A percentile compares a stretch with the other conserved stretches of the same genome.
Evolutionary conservation across 768 basidiomycete species (phyloP).

Genomic region (Podaxis sp.): DNA sequence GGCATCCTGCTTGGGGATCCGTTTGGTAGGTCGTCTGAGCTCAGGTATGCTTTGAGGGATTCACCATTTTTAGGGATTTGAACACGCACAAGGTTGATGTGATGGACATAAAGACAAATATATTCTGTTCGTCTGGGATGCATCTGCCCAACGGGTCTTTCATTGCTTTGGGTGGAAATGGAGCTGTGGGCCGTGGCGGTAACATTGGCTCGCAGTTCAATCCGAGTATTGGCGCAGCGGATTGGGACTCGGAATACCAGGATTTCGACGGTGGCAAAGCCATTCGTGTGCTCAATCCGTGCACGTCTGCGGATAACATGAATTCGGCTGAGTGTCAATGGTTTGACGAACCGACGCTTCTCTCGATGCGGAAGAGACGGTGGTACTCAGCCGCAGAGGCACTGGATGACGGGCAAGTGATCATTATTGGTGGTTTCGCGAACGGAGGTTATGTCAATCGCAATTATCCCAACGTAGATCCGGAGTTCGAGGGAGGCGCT

Average conservation of each 20-base stretch:
- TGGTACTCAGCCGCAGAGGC: constrained; percentile 83
- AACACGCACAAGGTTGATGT: constrained; percentile 52
- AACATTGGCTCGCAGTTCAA: constrained; percentile 51
- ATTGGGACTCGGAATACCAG: constrained; percentile 66
- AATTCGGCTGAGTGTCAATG: constrained; percentile 57
- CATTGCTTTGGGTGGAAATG: constrained; percentile 76
- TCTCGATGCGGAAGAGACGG: constrained; percentile 66
- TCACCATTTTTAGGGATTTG: constrained; percentile 50
- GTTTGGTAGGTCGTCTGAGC: constrained; percentile 49
- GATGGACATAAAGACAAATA: constrained; percentile 75
- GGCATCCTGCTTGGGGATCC: constrained; percentile 74
- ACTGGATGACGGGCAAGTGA: constrained; percentile 73
- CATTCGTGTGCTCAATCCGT: constrained; percentile 83
- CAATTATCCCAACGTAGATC: constrained; percentile 70
- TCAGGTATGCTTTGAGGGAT: not conserved
- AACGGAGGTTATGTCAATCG: constrained; percentile 80
- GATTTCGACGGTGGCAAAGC: constrained; percentile 80
- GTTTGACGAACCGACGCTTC: constrained; percentile 64
- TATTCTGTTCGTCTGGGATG: constrained; percentile 82
- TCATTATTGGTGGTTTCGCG: constrained; percentile 79
- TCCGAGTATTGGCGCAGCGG: constrained; percentile 43
- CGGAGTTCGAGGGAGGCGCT: constrained; percentile 59
- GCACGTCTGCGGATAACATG: constrained; percentile 50
- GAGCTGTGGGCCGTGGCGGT: constrained; percentile 68
- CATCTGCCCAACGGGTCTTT: constrained; percentile 80